A percentile compares a stretch with the other conserved stretches of the same genome.
These are phyloP conservation scores for Alnus rubra DNA, from an alignment of 306 rosid species.

Conservation along the genomic window DNA sequence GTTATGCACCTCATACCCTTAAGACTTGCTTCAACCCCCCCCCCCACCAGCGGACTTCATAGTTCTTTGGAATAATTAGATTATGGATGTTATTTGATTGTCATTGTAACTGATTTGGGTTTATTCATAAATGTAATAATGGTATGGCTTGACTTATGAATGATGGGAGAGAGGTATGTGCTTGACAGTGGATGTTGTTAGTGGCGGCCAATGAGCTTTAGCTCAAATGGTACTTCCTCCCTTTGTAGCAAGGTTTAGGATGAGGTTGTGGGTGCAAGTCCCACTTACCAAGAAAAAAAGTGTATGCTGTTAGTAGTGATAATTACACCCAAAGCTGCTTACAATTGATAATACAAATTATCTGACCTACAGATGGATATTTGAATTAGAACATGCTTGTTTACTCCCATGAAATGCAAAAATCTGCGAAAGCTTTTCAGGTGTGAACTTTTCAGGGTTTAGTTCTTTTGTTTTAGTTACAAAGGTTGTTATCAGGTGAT, in stretches of 20 bases:
- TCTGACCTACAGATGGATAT: neutral
- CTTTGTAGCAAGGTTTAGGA: too few relatives aligned
- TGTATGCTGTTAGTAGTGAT: neutral
- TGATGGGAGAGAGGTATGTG: neutral
- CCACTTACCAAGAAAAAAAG: too few relatives aligned
- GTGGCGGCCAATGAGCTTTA: neutral
- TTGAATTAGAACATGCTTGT: neutral
- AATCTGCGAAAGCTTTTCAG: neutral
- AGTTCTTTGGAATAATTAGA: neutral
- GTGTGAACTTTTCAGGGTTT: conserved; percentile 1
- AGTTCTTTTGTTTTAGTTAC: conserved; percentile 4
- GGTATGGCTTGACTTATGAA: neutral
- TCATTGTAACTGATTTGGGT: neutral
- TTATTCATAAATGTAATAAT: neutral
- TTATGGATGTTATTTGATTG: neutral
- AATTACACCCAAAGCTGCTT: neutral
- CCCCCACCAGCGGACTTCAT: neutral
- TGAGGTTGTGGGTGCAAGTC: too few relatives aligned
- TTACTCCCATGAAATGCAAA: neutral
- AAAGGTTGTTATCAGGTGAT: conserved; percentile 12
- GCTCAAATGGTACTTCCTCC: too few relatives aligned
- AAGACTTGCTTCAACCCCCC: neutral
- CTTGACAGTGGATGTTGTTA: neutral
- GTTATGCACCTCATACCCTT: neutral
- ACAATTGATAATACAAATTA: neutral